phyloP scores from a whole-genome alignment of 2,329 filamentous ascomycete species.

The Monilinia fructigena region DNA sequence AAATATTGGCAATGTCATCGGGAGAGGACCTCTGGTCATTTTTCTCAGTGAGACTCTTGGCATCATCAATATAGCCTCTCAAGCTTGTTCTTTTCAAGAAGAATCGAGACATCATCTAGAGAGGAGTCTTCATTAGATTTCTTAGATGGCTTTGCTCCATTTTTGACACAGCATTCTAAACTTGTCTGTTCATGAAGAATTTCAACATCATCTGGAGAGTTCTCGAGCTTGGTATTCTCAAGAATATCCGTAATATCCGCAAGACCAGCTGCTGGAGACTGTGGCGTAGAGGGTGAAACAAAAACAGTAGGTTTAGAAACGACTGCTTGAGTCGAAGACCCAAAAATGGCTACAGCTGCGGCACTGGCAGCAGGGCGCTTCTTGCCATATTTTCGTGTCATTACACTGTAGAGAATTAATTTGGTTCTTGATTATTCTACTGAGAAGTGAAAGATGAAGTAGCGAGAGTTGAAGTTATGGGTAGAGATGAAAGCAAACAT shows the following conservation, averaged over 20 bases:
- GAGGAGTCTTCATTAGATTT: neutral
- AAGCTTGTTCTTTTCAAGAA: conserved; percentile 1
- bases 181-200: neutral
- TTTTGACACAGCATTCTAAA: neutral
- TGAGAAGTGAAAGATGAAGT: neutral
- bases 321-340: conserved; percentile 2
- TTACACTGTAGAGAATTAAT: conserved; percentile 10
- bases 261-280: conserved; percentile 1
- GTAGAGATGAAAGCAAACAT: neutral
- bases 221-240: neutral
- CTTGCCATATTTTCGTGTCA: conserved; percentile 28
- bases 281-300: neutral
- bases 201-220: neutral
- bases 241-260: conserved; percentile 10
- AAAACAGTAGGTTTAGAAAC: neutral
- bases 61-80: neutral
- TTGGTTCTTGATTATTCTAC: neutral
- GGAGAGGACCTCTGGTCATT: too few species aligned
- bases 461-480: neutral
- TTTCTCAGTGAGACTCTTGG: neutral
- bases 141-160: neutral
- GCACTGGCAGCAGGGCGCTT: conserved; percentile 23
- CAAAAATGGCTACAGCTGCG: conserved; percentile 27
- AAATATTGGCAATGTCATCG: neutral
- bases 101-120: neutral